Base-by-base conservation (phyloP, 495 filamentous ascomycete species). In the Aspergillus sclerotioniger region DNA sequence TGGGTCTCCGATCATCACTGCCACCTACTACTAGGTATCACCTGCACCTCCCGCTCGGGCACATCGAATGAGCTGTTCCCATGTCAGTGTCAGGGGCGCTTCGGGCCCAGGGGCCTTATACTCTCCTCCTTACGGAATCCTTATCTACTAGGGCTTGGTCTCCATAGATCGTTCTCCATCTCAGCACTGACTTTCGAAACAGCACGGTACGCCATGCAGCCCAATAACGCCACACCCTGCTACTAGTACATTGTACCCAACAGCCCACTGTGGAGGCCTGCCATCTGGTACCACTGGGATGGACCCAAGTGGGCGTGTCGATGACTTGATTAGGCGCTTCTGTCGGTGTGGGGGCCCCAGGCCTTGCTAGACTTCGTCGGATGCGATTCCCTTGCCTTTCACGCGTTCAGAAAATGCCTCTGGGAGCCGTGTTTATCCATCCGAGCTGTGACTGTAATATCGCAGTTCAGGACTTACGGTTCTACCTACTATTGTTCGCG, bases 11-110 rank as follows among this genome's bases (percentile, higher is more conserved):
- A 55, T 58, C 57, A 58, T 43, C 55, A 58, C 21, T 44, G 21
- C 53, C 35, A 59, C 44, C 20, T 41, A n/a, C n/a, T n/a, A n/a
- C n/a, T n/a, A n/a, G n/a, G n/a, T n/a, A 63, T 63, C 61, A 63
- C 41, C 56, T 63, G 61, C 47, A 48, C 44, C 16, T 31, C 28
- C 25, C 15, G 47, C 31, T 31, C 16, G 25, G 47, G 28, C 25
- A 50, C 47, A 50, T 50, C 25, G 16, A 50, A 31, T 50, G 47
- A 50, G 28, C 31, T 50, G 47, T 50, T 49, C 46, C n/a, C 21
- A 49, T 49, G 46, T 12, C 46, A 7, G 21, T 10, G 17, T 29
- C 46, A 49, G 46, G 46, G 46, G 21, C 21, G 28, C 33, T 35
- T 13, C 46, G 46, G 46, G 21, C 10, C 21, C n/a, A 16, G 6